Base-by-base conservation (phyloP, 345 rosid species). In the Populus euphratica region DNA sequence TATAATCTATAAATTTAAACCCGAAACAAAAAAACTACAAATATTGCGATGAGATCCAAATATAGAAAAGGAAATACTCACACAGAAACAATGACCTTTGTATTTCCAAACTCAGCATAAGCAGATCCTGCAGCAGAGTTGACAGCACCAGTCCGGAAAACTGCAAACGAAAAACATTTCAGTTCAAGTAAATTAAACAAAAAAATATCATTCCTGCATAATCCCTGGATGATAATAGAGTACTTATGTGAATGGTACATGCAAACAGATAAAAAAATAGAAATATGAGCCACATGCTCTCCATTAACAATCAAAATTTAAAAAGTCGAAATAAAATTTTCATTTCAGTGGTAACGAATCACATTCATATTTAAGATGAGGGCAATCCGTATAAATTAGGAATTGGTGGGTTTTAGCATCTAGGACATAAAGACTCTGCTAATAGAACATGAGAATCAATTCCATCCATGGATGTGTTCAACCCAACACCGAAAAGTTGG, bases 11-110 rank as follows among this genome's bases (percentile, higher is more conserved):
- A 67, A 78, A 38, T 38, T 23, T 47, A 36, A 44, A 77, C 4
- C 16, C 21, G 6, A 36, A 41, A 35, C 6, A 33, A 21, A 72
- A 65, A 29, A 31, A 49, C 14, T 31, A 39, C 21, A 47, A 63
- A 50, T 10, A 25, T 33, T 33, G 36, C 36, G 36, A 69, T 27
- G 44, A 16, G 27, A 18, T 56, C 35, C 64, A 72, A 21, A 63
- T 18, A 44, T 47, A 38, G 66, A 16, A 73, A 44, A 65, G 36
- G 69, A 69, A 49, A 73, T 71, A 92, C 99, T 92, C 86, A 96
- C 98, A 96, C 94, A 5, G 99, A 96, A 74, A 93, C 98, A 44
- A 96, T 93, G 80, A 93, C 99, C 85, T 96, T 91, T 44, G 98
- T 93, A 77, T 90, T 91, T 68, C 97, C 99, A 79, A 93, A 90